These are phyloP conservation scores for Eutrema japonicum DNA, from an alignment of 345 rosid species.

Conservation along the genomic window DNA sequence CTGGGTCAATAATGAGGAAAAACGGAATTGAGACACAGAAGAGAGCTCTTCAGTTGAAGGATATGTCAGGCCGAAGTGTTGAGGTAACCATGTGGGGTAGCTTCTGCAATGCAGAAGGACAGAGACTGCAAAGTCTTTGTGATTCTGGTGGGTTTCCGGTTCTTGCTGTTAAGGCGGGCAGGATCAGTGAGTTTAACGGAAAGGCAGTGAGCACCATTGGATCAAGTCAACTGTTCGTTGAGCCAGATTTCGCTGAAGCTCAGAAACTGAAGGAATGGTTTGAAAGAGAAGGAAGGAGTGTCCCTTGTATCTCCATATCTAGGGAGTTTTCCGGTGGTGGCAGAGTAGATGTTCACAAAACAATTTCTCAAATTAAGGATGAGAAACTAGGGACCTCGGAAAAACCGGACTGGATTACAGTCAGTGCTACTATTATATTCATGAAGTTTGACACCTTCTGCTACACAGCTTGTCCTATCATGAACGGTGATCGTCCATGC, in stretches of 20 bases:
- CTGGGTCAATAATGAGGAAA: slow-evolving; percentile 67
- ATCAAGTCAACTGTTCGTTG: slow-evolving; percentile 68
- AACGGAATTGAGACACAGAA: slow-evolving; percentile 84
- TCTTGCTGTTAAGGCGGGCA: slow-evolving; percentile 78
- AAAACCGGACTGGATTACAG: slow-evolving; percentile 90
- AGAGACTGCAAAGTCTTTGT: slow-evolving; percentile 63
- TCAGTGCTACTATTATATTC: slow-evolving; percentile 62
- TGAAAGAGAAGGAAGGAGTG: slow-evolving; percentile 67
- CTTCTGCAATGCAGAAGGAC: slow-evolving; percentile 77
- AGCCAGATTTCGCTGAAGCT: slow-evolving; percentile 79
- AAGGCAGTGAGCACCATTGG: slow-evolving; percentile 79
- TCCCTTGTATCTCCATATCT: slow-evolving; percentile 67
- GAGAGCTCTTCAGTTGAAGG: slow-evolving; percentile 78
- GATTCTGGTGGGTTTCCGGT: slow-evolving; percentile 80
- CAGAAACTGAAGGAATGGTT: slow-evolving; percentile 76
- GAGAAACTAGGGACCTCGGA: slow-evolving; percentile 94
- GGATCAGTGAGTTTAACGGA: slow-evolving; percentile 82
- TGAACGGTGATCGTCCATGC: slow-evolving; percentile 79
- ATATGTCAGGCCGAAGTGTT: slow-evolving; percentile 80
- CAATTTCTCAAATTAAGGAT: slow-evolving; percentile 77
- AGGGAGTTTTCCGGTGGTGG: slow-evolving; percentile 55
- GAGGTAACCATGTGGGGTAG: slow-evolving; percentile 91
- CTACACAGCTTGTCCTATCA: slow-evolving; percentile 86
- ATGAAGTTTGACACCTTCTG: slow-evolving; percentile 79
- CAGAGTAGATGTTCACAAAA: slow-evolving; percentile 61